These are phyloP conservation scores for Neurospora sp. DNA, from an alignment of 495 filamentous ascomycete species.

Conservation along the genomic window DNA sequence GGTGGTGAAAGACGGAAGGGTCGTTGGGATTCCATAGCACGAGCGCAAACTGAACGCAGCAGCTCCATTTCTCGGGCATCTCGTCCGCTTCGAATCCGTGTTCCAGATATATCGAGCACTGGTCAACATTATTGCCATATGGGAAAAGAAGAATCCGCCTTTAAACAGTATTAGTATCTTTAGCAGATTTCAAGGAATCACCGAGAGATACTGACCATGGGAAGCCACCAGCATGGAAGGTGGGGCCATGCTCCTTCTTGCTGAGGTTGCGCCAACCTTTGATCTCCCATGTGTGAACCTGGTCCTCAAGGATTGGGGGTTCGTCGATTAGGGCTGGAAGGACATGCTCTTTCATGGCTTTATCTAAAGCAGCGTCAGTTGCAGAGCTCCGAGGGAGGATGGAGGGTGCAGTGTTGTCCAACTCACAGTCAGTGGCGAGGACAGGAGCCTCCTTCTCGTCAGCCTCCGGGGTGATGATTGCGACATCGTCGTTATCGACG, in stretches of 20 bases:
- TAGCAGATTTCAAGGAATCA: neutral
- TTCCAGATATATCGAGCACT: constrained; percentile 91
- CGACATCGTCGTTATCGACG: constrained; percentile 73
- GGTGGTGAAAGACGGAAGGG: constrained; percentile 62
- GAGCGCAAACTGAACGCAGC: constrained; percentile 89
- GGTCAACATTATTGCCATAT: constrained; percentile 83
- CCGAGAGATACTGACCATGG: constrained; percentile 57
- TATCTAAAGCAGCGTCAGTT: constrained; percentile 43
- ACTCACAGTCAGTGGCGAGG: constrained; percentile 63
- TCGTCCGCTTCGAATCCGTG: constrained; percentile 63
- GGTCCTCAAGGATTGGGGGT: constrained; percentile 68
- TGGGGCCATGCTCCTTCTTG: constrained; percentile 75
- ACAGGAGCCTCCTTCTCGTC: constrained; percentile 28
- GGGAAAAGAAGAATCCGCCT: constrained; percentile 95
- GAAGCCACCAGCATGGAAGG: constrained; percentile 75
- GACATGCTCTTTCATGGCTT: constrained; percentile 72
- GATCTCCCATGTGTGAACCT: constrained; percentile 73
- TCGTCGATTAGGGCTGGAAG: constrained; percentile 51
- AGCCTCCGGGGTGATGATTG: constrained; percentile 63
- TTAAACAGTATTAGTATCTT: constrained; percentile 13
- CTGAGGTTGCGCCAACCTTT: constrained; percentile 63
- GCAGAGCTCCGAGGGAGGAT: neutral
- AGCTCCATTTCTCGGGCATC: constrained; percentile 81
- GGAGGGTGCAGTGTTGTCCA: constrained; percentile 3
- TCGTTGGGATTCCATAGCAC: constrained; percentile 91